These are phyloP conservation scores for Scenedesmus sp. DNA, from an alignment of 163 green algal genomes.

Conservation along the genomic window DNA sequence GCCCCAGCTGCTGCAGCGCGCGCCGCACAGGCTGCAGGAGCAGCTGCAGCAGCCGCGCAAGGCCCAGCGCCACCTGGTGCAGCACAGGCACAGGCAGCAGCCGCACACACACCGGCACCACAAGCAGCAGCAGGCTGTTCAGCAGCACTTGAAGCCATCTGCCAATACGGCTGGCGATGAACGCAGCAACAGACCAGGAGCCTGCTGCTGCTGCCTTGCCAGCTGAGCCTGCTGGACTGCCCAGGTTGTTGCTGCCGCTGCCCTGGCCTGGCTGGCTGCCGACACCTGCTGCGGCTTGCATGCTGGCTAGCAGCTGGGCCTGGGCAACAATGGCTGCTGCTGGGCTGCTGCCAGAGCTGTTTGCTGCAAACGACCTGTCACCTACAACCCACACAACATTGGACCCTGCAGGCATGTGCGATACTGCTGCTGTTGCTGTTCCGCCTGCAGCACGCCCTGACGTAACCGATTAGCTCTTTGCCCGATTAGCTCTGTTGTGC, in stretches of 20 bases:
- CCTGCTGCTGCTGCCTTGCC: neutral
- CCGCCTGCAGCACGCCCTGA: too few relatives aligned
- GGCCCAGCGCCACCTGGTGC: neutral
- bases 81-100: slow-evolving; percentile 42
- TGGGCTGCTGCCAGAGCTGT: neutral
- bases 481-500: too few relatives aligned
- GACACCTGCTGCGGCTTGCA: neutral
- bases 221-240: neutral
- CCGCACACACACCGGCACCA: slow-evolving; percentile 39
- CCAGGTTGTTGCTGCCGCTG: neutral
- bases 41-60: neutral
- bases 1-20: neutral
- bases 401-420: neutral
- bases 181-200: neutral
- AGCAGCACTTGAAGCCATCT: neutral
- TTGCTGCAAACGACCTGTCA: neutral
- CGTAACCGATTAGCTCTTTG: too few relatives aligned
- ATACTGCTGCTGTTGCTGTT: neutral
- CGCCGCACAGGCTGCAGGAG: neutral
- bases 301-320: slow-evolving; percentile 36
- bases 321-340: neutral
- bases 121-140: slow-evolving; percentile 39
- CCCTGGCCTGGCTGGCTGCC: neutral
- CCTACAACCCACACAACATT: neutral
- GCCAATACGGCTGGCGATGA: neutral